phyloP scores from a whole-genome alignment of 352 stramenopile genomes.

The Globisporangium canariense region DNA sequence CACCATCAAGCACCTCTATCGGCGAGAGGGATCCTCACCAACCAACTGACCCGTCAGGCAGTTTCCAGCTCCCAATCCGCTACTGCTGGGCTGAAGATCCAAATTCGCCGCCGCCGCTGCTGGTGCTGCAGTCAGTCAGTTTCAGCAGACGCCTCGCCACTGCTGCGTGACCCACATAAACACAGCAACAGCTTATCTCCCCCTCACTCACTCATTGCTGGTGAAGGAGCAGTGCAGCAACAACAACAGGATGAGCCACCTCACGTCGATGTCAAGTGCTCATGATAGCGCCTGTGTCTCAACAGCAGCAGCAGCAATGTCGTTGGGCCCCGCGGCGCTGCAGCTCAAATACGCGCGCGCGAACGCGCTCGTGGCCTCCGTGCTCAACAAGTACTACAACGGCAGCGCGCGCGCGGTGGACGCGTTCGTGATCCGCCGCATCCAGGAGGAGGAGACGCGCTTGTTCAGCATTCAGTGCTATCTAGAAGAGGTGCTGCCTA shows the following conservation, averaged over 20 bases:
- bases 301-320: not conserved
- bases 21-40: not conserved
- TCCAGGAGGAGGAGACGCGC: slow-evolving; percentile 49
- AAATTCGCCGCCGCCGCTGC: not conserved
- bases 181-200: not conserved
- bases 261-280: not conserved
- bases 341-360: slow-evolving; percentile 42
- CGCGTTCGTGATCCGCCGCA: slow-evolving; percentile 48
- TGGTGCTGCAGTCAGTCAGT: not conserved
- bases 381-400: slow-evolving; percentile 80
- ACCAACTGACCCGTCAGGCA: not conserved
- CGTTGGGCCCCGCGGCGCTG: slow-evolving; percentile 8
- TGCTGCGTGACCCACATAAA: not conserved
- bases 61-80: not conserved
- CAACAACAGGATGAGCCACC: not conserved
- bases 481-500: slow-evolving; percentile 48
- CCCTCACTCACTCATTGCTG: not conserved
- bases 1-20: no score
- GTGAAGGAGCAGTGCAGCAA: not conserved
- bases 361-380: slow-evolving; percentile 42
- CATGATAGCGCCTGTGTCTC: not conserved
- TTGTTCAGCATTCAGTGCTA: slow-evolving; percentile 74
- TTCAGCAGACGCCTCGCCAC: not conserved
- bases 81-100: not conserved
- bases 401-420: slow-evolving; percentile 64